Base-by-base conservation (phyloP, 768 basidiomycete species). In the Brasilioporus rufonigricans region DNA sequence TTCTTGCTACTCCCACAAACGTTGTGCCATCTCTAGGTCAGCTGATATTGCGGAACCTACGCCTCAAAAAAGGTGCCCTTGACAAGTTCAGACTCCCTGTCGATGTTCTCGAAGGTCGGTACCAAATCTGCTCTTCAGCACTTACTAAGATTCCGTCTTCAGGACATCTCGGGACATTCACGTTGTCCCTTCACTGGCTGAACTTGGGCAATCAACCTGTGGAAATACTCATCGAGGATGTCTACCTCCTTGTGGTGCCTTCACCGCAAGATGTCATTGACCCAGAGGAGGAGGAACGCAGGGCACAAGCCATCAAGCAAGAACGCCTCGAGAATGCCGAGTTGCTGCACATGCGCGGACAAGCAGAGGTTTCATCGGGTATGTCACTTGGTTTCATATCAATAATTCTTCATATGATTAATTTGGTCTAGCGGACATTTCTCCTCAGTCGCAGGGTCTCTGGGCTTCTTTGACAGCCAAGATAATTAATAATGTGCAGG, bases 71-170 rank as follows among this genome's bases (percentile, higher is more conserved):
- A 72, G 89, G 91, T 41, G 93, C 91, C 0, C 76, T 99, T 46
- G 97, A 98, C 73, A 93, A 96, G 70, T 97, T 98, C 70, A 82
- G 93, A 53, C 77, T 99, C 21, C 97, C 97, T 0, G 85, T 99
- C 1, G 95, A 98, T 76, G 93, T 99, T 12, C 75, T 91, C 12
- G 93, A 98, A 78, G 97, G 94, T 89, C 43, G 55, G 49, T 21
- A 23, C 16, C 23, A 16, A 36, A 2, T 5, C 14, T 26, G 0
- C 12, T 51, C 7, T 40, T 10, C 21, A 36, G 24, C 18, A 12
- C 19, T 21, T 16, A 16, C 13, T 52, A 5, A 55, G 0, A 18
- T n/a, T 53, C 27, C 60, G 1, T 44, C 9, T 48, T 19, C 59
- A 93, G 91, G 93, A 35, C 83, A 91, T 71, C 78, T 95, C 44